Base-by-base conservation (phyloP, 2,329 filamentous ascomycete species). In the Scedosporium apiospermum region DNA sequence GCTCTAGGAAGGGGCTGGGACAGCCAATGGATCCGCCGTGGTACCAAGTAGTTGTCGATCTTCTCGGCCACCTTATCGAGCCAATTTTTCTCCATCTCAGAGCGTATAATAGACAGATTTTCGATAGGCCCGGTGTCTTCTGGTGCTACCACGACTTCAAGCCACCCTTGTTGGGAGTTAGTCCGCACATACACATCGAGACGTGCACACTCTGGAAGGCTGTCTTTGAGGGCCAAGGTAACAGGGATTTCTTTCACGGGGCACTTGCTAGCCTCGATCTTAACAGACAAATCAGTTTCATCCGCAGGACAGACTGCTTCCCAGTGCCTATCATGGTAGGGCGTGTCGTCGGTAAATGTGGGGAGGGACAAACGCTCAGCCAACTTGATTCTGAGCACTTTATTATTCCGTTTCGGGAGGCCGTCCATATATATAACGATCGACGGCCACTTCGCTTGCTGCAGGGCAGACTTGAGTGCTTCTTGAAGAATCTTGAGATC, bases 361-460 rank as follows among this genome's bases (percentile, higher is more conserved):
- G 75, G 72, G 16, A 85, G 66, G 2, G 70, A 68, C 4, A 84
- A 70, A 3, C 82, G 74, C 62, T 83, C 75, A 0, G 74, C 77
- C 4, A 85, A 71, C 65, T 75, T 78, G 67, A 84, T 82, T 2
- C 82, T 77, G 23, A 84, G 71, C n/a, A 84, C 73, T 66, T 85
- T 85, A 73, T 82, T 82, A 70, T 84, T 84, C 42, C 75, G 79
- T 63, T 80, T 83, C 1, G 83, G 80, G 0, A 82, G 70, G 49
- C 77, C 77, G 34, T 83, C 74, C 82, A 85, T 84, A 68, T 82
- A 84, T 0, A 79, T 76, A 18, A 84, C 70, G 34, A 82, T 64
- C 0, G 74, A 72, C 0, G 82, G 82, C 75, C 79, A 79, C 66
- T 85, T 85, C 9, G 76, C 78, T 64, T 80, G 77, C 60, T 82